These are phyloP conservation scores for Globisporangium megalacanthum DNA, from an alignment of 352 stramenopile genomes.

Conservation along the genomic window DNA sequence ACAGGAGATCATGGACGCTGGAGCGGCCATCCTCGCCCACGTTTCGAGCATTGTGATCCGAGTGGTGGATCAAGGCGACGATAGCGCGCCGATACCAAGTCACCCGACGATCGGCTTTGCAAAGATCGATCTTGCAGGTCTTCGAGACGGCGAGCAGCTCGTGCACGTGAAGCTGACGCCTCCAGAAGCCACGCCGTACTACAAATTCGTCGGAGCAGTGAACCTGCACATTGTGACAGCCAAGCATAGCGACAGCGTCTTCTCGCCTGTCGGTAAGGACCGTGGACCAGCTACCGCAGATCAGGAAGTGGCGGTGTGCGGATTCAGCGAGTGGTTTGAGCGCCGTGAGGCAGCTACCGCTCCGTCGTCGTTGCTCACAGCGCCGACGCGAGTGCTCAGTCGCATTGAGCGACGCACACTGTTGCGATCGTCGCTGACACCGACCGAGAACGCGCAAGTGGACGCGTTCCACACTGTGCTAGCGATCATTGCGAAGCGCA, in stretches of 20 bases:
- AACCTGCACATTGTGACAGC: slow-evolving; percentile 23
- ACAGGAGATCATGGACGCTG: slow-evolving; percentile 13
- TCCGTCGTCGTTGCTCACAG: slow-evolving; percentile 4
- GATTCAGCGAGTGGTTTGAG: slow-evolving; percentile 32
- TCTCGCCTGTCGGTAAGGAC: neutral
- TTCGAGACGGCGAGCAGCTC: slow-evolving; percentile 31
- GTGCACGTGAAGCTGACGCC: slow-evolving; percentile 39
- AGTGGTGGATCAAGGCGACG: slow-evolving; percentile 29
- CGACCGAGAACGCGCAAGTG: slow-evolving; percentile 55
- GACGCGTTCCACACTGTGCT: slow-evolving; percentile 53
- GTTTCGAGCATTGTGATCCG: slow-evolving; percentile 42
- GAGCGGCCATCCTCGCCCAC: slow-evolving; percentile 24
- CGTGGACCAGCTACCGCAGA: neutral
- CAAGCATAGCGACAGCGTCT: slow-evolving; percentile 2
- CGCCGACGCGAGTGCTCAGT: slow-evolving; percentile 16
- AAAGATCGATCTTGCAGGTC: slow-evolving; percentile 42
- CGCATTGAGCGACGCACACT: slow-evolving; percentile 40
- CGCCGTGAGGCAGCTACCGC: slow-evolving; percentile 13
- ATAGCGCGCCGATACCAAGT: neutral
- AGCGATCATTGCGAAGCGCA: slow-evolving; percentile 43
- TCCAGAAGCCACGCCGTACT: slow-evolving; percentile 30
- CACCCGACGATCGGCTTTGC: slow-evolving; percentile 30
- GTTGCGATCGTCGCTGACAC: slow-evolving; percentile 44
- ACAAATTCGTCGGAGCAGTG: slow-evolving; percentile 47
- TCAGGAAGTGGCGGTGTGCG: slow-evolving; percentile 7